Evolutionary conservation across 306 rosid species (phyloP).

Genomic region (Citrullus mucosospermus): DNA sequence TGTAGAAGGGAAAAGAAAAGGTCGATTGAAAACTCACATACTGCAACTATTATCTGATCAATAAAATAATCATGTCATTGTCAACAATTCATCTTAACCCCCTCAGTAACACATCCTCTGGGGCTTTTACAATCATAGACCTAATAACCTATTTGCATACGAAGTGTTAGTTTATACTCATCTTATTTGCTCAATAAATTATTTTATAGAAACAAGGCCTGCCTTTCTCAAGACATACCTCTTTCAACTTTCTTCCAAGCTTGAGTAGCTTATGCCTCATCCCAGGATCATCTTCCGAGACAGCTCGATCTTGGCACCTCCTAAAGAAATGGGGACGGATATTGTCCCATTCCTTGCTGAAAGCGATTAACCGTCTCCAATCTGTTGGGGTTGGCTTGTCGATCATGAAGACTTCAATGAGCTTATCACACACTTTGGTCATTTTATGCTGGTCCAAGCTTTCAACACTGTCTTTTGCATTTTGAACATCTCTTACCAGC

Average conservation of each 20-base stretch:
- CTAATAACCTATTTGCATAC: not conserved
- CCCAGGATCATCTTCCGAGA: slow-evolving; percentile 37
- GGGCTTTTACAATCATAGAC: not conserved
- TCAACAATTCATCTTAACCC: not conserved
- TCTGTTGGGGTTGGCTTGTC: slow-evolving; percentile 79
- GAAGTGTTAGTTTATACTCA: not conserved
- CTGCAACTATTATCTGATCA: not conserved
- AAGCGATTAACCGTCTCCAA: slow-evolving; percentile 80
- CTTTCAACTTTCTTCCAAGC: slow-evolving; percentile 71
- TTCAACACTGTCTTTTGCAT: slow-evolving; percentile 20
- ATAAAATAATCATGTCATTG: not conserved
- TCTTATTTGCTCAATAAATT: not conserved
- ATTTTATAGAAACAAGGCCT: not conserved
- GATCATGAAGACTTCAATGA: slow-evolving; percentile 79
- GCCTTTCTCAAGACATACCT: slow-evolving; percentile 28
- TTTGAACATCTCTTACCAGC: slow-evolving; percentile 9
- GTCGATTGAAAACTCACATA: not conserved
- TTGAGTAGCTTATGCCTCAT: slow-evolving; percentile 67
- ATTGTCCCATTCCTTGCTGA: slow-evolving; percentile 64
- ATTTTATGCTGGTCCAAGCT: slow-evolving; percentile 34
- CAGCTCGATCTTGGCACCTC: slow-evolving; percentile 45
- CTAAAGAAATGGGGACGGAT: slow-evolving; percentile 67
- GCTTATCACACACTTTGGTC: slow-evolving; percentile 61
- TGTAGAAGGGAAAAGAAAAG: not conserved
- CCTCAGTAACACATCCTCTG: not conserved